These are phyloP conservation scores for Alternaria brassicae DNA, from an alignment of 2,329 filamentous ascomycete genomes.

Conservation along the genomic window DNA sequence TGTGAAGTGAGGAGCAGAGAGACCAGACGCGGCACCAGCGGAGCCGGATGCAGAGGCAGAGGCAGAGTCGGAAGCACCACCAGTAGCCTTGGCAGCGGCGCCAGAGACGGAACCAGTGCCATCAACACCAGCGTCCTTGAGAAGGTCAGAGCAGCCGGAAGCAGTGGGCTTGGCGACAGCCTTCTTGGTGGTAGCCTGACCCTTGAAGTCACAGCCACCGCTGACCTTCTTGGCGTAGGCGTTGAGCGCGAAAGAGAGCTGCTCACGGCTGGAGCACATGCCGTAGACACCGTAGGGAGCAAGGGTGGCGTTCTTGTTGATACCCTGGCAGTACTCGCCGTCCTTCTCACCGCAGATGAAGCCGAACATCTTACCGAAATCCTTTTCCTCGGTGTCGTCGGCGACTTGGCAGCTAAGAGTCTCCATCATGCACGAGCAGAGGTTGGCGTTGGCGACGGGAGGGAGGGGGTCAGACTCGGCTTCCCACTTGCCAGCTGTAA, in stretches of 20 bases:
- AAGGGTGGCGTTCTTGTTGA: constrained; percentile 69
- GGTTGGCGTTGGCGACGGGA: constrained; percentile 76
- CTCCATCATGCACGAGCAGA: constrained; percentile 86
- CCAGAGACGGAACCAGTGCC: constrained; percentile 64
- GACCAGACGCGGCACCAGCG: constrained; percentile 50
- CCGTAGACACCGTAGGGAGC: constrained; percentile 79
- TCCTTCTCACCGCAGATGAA: constrained; percentile 70
- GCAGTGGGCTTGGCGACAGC: constrained; percentile 55
- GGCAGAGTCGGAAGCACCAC: background rate
- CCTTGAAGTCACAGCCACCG: constrained; percentile 74
- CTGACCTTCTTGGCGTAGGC: constrained; percentile 63
- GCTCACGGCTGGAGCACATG: constrained; percentile 74
- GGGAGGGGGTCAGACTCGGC: constrained; percentile 73
- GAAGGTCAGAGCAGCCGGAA: constrained; percentile 63
- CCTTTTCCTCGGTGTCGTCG: constrained; percentile 60
- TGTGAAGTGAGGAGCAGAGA: constrained; percentile 56
- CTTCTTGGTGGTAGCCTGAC: constrained; percentile 66
- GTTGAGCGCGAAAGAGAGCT: constrained; percentile 78
- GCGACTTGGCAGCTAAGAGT: constrained; percentile 74
- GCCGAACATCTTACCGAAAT: constrained; percentile 74
- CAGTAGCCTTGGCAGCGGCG: constrained; percentile 27
- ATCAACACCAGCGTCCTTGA: constrained; percentile 69
- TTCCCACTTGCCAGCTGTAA: constrained; percentile 68
- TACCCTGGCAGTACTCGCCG: constrained; percentile 68
- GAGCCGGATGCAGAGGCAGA: constrained; percentile 27